These are phyloP conservation scores for Thecamonas trahens DNA, from an alignment of 78 protist genomes.

Conservation along the genomic window DNA sequence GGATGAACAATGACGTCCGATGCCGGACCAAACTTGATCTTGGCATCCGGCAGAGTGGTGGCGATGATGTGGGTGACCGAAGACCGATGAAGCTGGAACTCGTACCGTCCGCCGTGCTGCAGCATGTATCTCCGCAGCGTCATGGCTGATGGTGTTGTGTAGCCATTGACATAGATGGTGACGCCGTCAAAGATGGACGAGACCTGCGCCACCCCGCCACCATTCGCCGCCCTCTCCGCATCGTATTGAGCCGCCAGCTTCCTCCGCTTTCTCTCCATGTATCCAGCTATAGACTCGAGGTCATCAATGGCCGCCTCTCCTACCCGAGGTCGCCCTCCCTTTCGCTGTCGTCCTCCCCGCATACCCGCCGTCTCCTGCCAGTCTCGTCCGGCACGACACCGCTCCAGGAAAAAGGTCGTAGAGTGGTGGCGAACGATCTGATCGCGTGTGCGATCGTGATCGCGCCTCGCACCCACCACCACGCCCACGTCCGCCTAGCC, in stretches of 20 bases:
- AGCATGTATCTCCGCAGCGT: neutral
- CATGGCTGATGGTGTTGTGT: neutral
- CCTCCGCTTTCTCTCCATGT: neutral
- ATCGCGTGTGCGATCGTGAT: too few species aligned
- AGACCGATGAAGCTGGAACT: neutral
- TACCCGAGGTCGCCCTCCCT: too few species aligned
- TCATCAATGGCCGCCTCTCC: too few species aligned
- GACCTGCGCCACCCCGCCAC: neutral
- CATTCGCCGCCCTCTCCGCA: neutral
- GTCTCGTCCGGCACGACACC: too few species aligned
- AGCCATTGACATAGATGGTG: constrained; percentile 6
- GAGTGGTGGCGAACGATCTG: too few species aligned
- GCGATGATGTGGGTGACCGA: constrained; percentile 2
- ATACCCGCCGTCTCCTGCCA: too few species aligned
- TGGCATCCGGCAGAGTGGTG: neutral
- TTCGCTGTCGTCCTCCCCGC: too few species aligned
- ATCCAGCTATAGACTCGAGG: too few species aligned
- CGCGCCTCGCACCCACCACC: too few species aligned
- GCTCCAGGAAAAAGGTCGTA: too few species aligned
- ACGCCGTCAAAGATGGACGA: neutral
- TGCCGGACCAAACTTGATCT: neutral
- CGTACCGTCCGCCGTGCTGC: neutral
- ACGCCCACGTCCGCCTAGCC: too few species aligned
- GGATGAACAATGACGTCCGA: neutral
- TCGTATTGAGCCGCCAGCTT: neutral